phyloP scores from a whole-genome alignment of 1,139 yeast species.

The Taiozyma onychis region DNA sequence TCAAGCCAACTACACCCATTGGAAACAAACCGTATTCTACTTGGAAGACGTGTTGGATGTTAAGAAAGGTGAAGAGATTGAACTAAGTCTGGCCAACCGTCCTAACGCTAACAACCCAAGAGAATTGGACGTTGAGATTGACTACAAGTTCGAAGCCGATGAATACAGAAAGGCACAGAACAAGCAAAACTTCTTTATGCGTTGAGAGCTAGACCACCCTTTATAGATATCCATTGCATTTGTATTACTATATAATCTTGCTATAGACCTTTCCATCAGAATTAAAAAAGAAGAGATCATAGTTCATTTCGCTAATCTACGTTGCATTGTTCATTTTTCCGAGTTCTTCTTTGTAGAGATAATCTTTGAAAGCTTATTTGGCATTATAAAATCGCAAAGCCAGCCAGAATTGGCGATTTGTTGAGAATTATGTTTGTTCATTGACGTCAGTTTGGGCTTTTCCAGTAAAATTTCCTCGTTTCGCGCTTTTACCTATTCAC shows the following conservation, averaged over 20 bases:
- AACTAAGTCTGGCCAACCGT: slow-evolving; percentile 65
- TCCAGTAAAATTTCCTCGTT: background rate
- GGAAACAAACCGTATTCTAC: slow-evolving; percentile 98
- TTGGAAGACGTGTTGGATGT: slow-evolving; percentile 76
- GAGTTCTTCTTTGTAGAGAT: no score
- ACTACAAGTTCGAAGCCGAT: slow-evolving; percentile 44
- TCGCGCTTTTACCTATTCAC: background rate
- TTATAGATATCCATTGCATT: no score
- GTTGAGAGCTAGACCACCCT: slow-evolving; percentile 27
- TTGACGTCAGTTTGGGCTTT: background rate
- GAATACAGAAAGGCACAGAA: slow-evolving; percentile 32
- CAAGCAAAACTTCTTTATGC: slow-evolving; percentile 58
- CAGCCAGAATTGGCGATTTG: background rate
- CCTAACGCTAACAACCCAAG: slow-evolving; percentile 81
- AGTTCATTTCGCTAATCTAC: background rate
- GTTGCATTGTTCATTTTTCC: background rate
- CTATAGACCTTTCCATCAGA: no score
- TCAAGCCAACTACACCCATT: slow-evolving; percentile 76
- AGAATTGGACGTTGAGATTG: slow-evolving; percentile 67
- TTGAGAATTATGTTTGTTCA: background rate
- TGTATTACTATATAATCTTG: no score
- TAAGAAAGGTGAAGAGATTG: slow-evolving; percentile 68
- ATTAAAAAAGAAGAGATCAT: no score
- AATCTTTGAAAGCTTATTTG: no score
- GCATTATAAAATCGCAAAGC: no score